A percentile compares a stretch with the other conserved stretches of the same genome.
Evolutionary conservation across 108 stramenopile species (phyloP).

Genomic region (Pseudonitzschia pungens): DNA sequence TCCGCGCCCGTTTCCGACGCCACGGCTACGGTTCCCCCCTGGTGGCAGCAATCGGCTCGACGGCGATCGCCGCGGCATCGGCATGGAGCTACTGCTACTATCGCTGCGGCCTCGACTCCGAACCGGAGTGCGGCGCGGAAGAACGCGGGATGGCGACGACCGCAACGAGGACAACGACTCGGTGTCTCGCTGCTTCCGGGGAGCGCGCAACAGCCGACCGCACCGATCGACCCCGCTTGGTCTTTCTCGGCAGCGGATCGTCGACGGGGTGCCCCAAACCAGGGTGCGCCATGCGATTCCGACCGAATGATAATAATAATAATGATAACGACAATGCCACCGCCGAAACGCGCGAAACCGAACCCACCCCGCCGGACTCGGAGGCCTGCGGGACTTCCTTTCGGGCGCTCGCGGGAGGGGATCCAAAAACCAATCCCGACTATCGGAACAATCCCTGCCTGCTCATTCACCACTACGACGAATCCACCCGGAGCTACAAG

Average conservation of each 20-base stretch:
- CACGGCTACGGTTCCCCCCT: too few relatives aligned
- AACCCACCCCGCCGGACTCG: conserved; percentile 18
- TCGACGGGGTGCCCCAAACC: conserved; percentile 83
- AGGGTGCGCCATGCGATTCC: conserved; percentile 64
- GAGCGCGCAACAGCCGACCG: too few relatives aligned
- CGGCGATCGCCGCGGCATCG: background rate
- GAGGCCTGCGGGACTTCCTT: conserved; percentile 52
- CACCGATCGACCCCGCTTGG: conserved; percentile 30
- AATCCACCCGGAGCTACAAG: conserved; percentile 21
- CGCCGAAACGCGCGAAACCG: background rate
- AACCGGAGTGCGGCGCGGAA: too few relatives aligned
- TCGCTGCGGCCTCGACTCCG: too few relatives aligned
- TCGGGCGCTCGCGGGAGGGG: conserved; percentile 53
- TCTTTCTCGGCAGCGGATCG: conserved; percentile 78
- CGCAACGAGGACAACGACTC: background rate
- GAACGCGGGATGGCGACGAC: background rate
- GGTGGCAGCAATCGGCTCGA: background rate
- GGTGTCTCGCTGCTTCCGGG: too few relatives aligned
- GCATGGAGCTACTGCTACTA: too few relatives aligned
- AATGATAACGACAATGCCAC: background rate
- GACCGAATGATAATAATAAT: background rate
- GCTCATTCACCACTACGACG: conserved; percentile 52
- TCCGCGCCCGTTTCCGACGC: too few relatives aligned
- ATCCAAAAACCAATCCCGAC: conserved; percentile 80
- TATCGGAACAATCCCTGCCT: conserved; percentile 84